A percentile compares a stretch with the other conserved stretches of the same genome.
Evolutionary conservation across 768 basidiomycete genomes (phyloP).

Genomic region (Pisolithus sp.): DNA sequence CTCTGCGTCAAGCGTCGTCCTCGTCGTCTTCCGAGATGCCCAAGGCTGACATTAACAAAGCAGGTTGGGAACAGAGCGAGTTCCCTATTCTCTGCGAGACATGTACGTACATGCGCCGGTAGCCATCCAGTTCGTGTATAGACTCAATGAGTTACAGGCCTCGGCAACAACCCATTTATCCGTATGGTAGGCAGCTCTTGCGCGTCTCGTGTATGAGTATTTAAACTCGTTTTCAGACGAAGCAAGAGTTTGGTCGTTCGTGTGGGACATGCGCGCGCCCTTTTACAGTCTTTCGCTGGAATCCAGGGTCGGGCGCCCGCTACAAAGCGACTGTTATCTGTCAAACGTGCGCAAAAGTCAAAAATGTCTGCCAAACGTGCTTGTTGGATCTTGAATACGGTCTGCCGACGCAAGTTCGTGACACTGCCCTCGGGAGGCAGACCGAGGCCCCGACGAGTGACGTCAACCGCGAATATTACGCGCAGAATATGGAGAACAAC

Average conservation of each 20-base stretch:
- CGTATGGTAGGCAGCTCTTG: constrained; percentile 65
- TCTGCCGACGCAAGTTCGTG: constrained; percentile 92
- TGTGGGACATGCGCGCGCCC: constrained; percentile 97
- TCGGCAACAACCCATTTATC: constrained; percentile 88
- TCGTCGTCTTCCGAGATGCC: constrained; percentile 40
- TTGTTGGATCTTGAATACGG: constrained; percentile 94
- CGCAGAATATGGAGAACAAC: constrained; percentile 86
- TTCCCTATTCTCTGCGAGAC: constrained; percentile 93
- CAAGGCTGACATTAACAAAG: constrained; percentile 92
- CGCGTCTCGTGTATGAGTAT: background rate
- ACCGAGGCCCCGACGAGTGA: constrained; percentile 93
- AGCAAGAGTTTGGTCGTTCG: constrained; percentile 92
- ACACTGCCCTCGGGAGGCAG: constrained; percentile 83
- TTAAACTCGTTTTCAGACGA: constrained; percentile 51
- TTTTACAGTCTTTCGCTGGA: constrained; percentile 98
- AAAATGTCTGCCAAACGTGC: constrained; percentile 97
- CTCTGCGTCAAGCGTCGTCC: too few species aligned
- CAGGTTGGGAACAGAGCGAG: constrained; percentile 90
- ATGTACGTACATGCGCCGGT: constrained; percentile 42
- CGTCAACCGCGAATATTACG: constrained; percentile 93
- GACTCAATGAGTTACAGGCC: constrained; percentile 39
- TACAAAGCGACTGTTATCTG: constrained; percentile 97
- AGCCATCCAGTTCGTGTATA: background rate
- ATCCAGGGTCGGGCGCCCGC: constrained; percentile 87
- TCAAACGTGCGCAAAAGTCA: constrained; percentile 94